Conservation (phyloP, 306 rosid species). For the Rosa rugosa region DNA sequence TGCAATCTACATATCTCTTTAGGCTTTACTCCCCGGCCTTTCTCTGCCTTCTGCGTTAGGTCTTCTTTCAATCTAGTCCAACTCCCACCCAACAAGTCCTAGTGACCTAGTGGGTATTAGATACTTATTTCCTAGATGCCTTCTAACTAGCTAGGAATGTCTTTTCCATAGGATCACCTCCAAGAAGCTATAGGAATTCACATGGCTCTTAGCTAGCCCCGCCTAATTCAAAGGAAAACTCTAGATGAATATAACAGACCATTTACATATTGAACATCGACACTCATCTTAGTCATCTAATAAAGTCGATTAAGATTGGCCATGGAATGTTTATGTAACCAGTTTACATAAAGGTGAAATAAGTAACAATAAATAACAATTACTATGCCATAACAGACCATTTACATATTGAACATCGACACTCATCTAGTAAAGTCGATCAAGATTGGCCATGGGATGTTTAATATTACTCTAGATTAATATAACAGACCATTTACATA, state of each 20-base stretch:
- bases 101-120: not conserved
- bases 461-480: not conserved
- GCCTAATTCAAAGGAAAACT: not conserved
- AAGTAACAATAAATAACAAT: not conserved
- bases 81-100: not conserved
- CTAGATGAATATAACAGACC: no score
- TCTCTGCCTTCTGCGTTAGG: not conserved
- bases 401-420: no score
- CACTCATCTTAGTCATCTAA: not conserved
- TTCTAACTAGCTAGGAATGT: not conserved
- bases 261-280: not conserved
- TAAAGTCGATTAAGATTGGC: not conserved
- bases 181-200: not conserved
- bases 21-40: not conserved
- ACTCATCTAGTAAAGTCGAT: no score
- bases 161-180: not conserved
- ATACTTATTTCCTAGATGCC: not conserved
- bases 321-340: not conserved
- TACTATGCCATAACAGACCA: not conserved
- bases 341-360: not conserved
- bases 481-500: no score
- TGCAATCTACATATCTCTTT: not conserved
- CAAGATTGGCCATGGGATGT: not conserved
- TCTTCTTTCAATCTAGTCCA: not conserved
- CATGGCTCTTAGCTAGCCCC: not conserved